These are phyloP conservation scores for Cyclocybe aegerita DNA, from an alignment of 768 basidiomycete genomes.

Conservation along the genomic window DNA sequence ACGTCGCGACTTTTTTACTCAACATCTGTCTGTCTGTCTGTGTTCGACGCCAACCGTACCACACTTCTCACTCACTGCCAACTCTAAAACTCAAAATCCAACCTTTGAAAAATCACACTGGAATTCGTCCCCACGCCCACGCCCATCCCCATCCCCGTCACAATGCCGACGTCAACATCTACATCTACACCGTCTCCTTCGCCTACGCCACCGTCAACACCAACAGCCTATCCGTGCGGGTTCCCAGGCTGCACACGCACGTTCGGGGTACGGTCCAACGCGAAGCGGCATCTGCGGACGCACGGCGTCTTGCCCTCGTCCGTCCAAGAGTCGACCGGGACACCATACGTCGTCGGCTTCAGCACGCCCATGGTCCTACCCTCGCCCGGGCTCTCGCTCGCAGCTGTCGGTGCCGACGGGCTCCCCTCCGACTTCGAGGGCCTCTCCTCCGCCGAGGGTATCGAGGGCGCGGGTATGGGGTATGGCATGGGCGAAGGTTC, in stretches of 20 bases:
- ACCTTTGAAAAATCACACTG: no score
- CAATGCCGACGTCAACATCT: no score
- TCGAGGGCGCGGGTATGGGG: background rate
- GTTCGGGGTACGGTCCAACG: constrained; percentile 81
- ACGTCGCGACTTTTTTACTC: no score
- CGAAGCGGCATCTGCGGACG: constrained; percentile 75
- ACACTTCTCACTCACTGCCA: no score
- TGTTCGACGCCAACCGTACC: no score
- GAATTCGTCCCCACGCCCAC: no score
- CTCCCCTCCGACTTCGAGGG: background rate
- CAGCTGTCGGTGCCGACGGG: background rate
- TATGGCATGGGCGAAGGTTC: background rate
- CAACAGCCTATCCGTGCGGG: constrained; percentile 49
- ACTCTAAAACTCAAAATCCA: no score
- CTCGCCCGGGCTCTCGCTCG: constrained; percentile 1
- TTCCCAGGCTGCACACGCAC: constrained; percentile 61
- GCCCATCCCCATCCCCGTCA: no score
- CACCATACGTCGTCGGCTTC: constrained; percentile 38
- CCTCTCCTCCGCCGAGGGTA: background rate
- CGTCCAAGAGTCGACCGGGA: constrained; percentile 5
- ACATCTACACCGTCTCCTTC: no score
- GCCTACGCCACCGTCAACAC: no score
- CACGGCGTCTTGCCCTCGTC: constrained; percentile 51
- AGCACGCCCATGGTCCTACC: constrained; percentile 33
- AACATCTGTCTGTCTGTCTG: no score